Percentiles rank a stretch among this genome's conserved stretches.
Conservation (phyloP, 1,284 basidiomycete genomes). For the Baeospora myosura region DNA sequence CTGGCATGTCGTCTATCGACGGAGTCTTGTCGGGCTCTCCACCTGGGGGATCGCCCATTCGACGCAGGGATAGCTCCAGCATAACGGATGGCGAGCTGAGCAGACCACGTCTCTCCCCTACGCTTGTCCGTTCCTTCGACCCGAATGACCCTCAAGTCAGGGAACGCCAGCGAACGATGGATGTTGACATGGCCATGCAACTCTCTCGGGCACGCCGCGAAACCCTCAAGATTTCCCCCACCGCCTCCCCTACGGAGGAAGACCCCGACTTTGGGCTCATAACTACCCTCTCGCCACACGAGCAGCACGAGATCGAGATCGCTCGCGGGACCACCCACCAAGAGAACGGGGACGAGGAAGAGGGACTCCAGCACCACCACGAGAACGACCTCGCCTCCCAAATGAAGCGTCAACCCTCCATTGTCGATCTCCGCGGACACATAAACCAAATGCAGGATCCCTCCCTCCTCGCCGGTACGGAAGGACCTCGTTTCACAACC, state of each 20-base stretch:
- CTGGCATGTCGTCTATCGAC: conserved; percentile 4
- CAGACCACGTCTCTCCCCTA: conserved; percentile 55
- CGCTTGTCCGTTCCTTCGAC: conserved; percentile 53
- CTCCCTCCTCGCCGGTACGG: conserved; percentile 31
- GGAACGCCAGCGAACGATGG: conserved; percentile 79
- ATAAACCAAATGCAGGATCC: conserved; percentile 43
- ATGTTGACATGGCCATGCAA: conserved; percentile 74
- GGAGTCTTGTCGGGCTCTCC: conserved; percentile 35
- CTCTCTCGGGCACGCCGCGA: conserved; percentile 68
- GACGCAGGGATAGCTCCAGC: conserved; percentile 33
- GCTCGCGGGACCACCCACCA: conserved; percentile 29
- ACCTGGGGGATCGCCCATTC: conserved; percentile 30
- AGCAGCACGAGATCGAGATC: conserved; percentile 37
- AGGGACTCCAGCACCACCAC: conserved; percentile 14
- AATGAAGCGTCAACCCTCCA: conserved; percentile 18
- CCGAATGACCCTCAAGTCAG: conserved; percentile 60
- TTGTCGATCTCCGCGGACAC: conserved; percentile 23
- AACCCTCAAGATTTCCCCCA: conserved; percentile 39
- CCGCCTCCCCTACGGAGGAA: conserved; percentile 18
- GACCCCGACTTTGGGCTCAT: conserved; percentile 20
- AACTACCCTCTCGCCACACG: conserved; percentile 33
- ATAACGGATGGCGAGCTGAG: conserved; percentile 37
- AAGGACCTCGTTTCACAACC: conserved; percentile 13
- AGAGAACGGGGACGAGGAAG: conserved; percentile 1
- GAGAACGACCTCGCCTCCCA: conserved; percentile 18